These are phyloP conservation scores for Xanthoconium purpureum DNA, from an alignment of 768 basidiomycete species.

Conservation along the genomic window DNA sequence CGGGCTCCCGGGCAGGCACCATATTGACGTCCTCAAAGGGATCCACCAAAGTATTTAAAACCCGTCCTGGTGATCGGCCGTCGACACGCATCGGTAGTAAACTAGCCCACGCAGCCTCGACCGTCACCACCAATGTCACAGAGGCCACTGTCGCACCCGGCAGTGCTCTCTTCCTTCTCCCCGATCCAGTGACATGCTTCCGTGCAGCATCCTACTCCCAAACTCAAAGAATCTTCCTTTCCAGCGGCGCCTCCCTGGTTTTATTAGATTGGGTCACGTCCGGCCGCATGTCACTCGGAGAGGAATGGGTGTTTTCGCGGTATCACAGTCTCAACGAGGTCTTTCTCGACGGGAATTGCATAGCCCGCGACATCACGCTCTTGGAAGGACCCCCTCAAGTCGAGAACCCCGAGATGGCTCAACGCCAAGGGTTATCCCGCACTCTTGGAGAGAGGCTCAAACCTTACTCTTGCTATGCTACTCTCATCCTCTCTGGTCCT, in stretches of 20 bases:
- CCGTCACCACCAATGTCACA: slow-evolving; percentile 60
- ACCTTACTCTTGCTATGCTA: slow-evolving; percentile 91
- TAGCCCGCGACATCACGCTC: slow-evolving; percentile 76
- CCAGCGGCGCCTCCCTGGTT: slow-evolving; percentile 56
- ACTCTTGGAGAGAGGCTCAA: slow-evolving; percentile 58
- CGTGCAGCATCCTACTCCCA: slow-evolving; percentile 79
- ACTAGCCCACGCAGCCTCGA: slow-evolving; percentile 3
- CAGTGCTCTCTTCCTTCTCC: slow-evolving; percentile 74
- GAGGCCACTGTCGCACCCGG: slow-evolving; percentile 50
- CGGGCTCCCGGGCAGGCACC: neutral
- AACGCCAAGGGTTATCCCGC: slow-evolving; percentile 36
- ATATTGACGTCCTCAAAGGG: slow-evolving; percentile 47
- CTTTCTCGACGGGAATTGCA: slow-evolving; percentile 55
- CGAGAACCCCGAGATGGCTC: slow-evolving; percentile 8
- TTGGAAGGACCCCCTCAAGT: slow-evolving; percentile 49
- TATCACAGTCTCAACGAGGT: slow-evolving; percentile 89
- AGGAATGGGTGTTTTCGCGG: slow-evolving; percentile 85
- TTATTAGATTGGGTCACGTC: slow-evolving; percentile 92
- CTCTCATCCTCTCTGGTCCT: slow-evolving; percentile 76
- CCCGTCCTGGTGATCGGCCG: slow-evolving; percentile 56
- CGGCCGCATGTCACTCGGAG: slow-evolving; percentile 77
- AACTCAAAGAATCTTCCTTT: slow-evolving; percentile 72
- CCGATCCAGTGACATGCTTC: slow-evolving; percentile 94
- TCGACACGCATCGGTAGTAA: slow-evolving; percentile 37
- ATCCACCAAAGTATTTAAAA: slow-evolving; percentile 93